Base-by-base conservation (phyloP, 176 grass and related monocot species). In the Alopecurus myosuroides region DNA sequence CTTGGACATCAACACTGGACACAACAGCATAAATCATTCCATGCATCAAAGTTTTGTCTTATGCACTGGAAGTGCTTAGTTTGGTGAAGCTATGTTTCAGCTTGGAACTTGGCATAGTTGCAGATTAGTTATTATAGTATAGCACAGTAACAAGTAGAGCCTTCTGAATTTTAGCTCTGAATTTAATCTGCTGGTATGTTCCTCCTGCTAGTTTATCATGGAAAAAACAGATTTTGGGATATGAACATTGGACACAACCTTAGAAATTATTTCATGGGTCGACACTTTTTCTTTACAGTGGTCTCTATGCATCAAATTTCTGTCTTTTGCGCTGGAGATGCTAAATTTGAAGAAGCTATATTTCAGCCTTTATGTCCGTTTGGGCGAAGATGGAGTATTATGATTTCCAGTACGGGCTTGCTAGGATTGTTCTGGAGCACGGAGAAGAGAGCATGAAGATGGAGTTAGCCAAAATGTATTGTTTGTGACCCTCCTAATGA, bases 381-480 rank as follows among this genome's bases (percentile, higher is more conserved):
- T 0, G 0, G 0, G 39, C 34, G 19, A 71, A 42, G 33, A 1
- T 5, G 3, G 14, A 8, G 6, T 61, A 77, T 71, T 42, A 31
- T 69, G 3, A 0, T 13, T 0, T 2, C 49, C 26, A 26, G n/a
- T 2, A 18, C n/a, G 2, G 1, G 0, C 70, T 33, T 31, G 34
- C 78, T 41, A 28, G 9, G 2, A 11, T 3, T 0, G 1, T 49
- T 49, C 45, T 74, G 12, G 10, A 74, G 13, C 1, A 48, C 1
- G 79, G 81, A 78, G 20, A 71, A 19, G 84, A 86, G n/a, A 56
- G 26, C 44, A 83, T 62, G 42, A 86, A 78, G 84, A 90, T 37
- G 55, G 79, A 86, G 79, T 84, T 90, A 11, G 88, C 79, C 46
- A 86, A 74, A 12, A 82, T 90, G 88, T 90, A 3, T 4, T 55